Evolutionary conservation across 768 basidiomycete species (phyloP), one percentile per base, ranked within the genome.

Genomic region (Kwoniella europaea): DNA sequence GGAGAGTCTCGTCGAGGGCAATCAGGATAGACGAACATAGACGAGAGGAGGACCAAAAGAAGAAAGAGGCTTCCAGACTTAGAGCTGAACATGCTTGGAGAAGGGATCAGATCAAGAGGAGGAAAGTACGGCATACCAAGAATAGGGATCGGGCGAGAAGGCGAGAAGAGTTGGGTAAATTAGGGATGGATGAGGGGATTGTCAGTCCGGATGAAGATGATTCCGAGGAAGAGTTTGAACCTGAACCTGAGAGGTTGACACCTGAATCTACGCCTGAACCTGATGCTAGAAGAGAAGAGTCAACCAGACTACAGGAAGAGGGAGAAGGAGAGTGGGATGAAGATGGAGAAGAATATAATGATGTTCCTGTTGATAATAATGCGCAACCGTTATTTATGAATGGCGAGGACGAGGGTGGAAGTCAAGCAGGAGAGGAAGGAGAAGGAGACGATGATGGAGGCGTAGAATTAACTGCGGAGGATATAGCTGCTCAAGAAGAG

Each of bases 151-250:
- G 63, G 12, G 71, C 58, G 29, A 66, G 54, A 27, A 16, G 63
- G 50, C 9, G 67, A n/a, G 68, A 61, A 16, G 57, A 65, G 43
- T n/a, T 50, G 41, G 72, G 56, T 50, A 43, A 69, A 63, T 27
- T 60, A 10, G 64, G 71, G 9, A 57, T 63, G 55, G 60, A 60
- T 16, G 57, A 58, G 24, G 64, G 41, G 18, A 50, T 54, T 16
- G 66, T 71, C 35, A 63, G 53, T 44, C 42, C 24, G n/a, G 80
- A 81, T 56, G 74, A 76, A 22, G 69, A 65, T 20, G 74, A 81
- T 65, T 76, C 73, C 0, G 76, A 74, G 54, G 72, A 74, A 44
- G 78, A 78, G n/a, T 79, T 41, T 59, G 76, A 75, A 61, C 22
- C 74, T 20, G 55, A 58, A 18, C 76, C 79, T 41, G 79, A 78